A percentile compares a stretch with the other conserved stretches of the same genome.
Conservation (phyloP, 1,284 basidiomycete species). For the Trametes polyzona region DNA sequence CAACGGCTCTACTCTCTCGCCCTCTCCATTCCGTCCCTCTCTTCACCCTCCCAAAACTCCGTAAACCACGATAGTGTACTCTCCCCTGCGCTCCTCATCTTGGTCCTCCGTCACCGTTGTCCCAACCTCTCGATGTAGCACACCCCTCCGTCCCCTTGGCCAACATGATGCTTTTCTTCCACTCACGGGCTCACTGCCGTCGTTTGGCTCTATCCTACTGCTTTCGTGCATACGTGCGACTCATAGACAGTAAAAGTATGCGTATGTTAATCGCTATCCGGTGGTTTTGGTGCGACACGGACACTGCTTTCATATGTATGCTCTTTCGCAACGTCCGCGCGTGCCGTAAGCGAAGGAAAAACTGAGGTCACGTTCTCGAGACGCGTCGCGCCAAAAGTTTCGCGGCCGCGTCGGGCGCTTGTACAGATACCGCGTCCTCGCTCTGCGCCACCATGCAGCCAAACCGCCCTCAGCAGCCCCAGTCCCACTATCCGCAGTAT, state of each 20-base stretch:
- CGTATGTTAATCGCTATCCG: slow-evolving; percentile 33
- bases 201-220: slow-evolving; percentile 35
- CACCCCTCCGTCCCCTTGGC: slow-evolving; percentile 20
- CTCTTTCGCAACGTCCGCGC: not conserved
- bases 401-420: slow-evolving; percentile 11
- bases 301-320: slow-evolving; percentile 21
- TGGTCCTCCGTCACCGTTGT: slow-evolving; percentile 24
- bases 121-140: slow-evolving; percentile 21
- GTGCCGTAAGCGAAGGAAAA: not conserved
- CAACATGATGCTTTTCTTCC: slow-evolving; percentile 28
- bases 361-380: slow-evolving; percentile 5
- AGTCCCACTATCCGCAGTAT: not conserved
- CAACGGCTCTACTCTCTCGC: not conserved
- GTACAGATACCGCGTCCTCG: not conserved
- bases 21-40: slow-evolving; percentile 15
- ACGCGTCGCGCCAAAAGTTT: slow-evolving; percentile 19
- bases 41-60: slow-evolving; percentile 16
- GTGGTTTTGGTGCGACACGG: slow-evolving; percentile 24
- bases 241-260: slow-evolving; percentile 37
- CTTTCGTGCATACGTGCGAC: slow-evolving; percentile 39
- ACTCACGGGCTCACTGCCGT: slow-evolving; percentile 25
- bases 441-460: slow-evolving; percentile 21
- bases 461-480: slow-evolving; percentile 11
- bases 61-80: slow-evolving; percentile 22
- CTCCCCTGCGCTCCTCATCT: slow-evolving; percentile 19